Percentiles rank a stretch among this genome's conserved stretches.
Conservation (phyloP, 177 flowering plant genomes). For the Telopea speciosissima region DNA sequence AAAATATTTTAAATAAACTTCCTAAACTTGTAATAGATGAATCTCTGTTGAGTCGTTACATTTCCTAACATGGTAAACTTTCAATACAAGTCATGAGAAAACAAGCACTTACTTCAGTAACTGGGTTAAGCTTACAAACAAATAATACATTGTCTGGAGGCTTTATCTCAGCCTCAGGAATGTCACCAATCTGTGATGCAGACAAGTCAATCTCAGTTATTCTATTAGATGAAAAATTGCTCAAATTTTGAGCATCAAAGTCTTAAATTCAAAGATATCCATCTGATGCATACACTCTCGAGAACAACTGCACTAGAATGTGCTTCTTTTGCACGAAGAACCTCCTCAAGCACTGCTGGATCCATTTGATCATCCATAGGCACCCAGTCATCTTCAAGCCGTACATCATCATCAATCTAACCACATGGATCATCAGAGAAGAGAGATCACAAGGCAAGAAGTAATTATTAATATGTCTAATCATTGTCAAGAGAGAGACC, state of each 20-base stretch:
- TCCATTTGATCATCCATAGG: conserved; percentile 83
- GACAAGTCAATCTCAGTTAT: conserved; percentile 4
- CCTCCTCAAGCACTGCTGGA: conserved; percentile 66
- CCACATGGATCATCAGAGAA: conserved; percentile 2
- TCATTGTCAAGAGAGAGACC: neutral
- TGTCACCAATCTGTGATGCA: conserved; percentile 77
- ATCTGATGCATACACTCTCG: conserved; percentile 60
- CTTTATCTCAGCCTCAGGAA: conserved; percentile 93
- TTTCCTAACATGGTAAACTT: neutral
- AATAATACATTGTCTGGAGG: conserved; percentile 96
- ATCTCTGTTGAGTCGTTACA: neutral
- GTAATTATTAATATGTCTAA: neutral
- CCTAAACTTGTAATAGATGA: neutral
- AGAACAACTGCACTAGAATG: conserved; percentile 94
- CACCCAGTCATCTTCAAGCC: conserved; percentile 98
- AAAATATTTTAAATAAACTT: neutral
- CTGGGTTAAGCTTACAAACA: conserved; percentile 97
- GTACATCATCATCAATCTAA: conserved; percentile 80
- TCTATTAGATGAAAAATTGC: neutral
- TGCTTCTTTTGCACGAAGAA: conserved; percentile 72
- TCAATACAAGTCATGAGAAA: neutral
- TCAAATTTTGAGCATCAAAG: neutral
- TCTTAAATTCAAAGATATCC: neutral
- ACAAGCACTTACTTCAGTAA: conserved; percentile 67
- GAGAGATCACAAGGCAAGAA: neutral